Evolutionary conservation across 2,329 filamentous ascomycete genomes (phyloP).

Genomic region (Verticillium tricorpus): DNA sequence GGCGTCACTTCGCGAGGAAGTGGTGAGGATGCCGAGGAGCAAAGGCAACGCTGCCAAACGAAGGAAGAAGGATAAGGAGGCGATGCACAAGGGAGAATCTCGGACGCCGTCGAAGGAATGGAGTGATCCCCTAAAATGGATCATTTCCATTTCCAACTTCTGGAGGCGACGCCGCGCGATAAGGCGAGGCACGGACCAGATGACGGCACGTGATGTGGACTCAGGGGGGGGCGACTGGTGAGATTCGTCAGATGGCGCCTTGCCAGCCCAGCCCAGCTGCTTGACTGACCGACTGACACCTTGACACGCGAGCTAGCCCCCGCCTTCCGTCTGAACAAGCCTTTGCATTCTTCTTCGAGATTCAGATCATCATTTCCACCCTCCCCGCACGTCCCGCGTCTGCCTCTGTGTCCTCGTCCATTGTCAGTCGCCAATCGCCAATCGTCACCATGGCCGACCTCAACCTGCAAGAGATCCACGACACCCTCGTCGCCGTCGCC

Average conservation of each 20-base stretch:
- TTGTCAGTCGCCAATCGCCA: neutral
- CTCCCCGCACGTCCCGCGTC: neutral
- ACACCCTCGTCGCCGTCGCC: constrained; percentile 55
- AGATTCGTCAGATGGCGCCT: neutral
- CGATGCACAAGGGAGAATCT: neutral
- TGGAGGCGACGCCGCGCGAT: neutral
- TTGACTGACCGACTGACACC: too few relatives aligned
- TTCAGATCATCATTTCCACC: neutral
- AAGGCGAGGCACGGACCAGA: neutral
- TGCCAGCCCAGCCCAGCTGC: too few relatives aligned
- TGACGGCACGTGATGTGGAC: neutral
- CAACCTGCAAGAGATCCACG: constrained; percentile 57
- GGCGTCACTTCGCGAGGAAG: neutral
- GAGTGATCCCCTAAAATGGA: neutral
- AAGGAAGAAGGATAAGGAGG: neutral
- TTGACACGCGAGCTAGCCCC: too few relatives aligned
- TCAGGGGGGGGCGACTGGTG: neutral
- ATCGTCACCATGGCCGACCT: constrained; percentile 44
- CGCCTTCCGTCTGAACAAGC: neutral
- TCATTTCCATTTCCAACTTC: neutral
- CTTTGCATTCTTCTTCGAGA: neutral
- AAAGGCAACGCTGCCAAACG: neutral
- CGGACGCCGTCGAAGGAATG: neutral
- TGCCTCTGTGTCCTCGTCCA: neutral
- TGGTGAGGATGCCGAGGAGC: neutral